A percentile compares a stretch with the other conserved stretches of the same genome.
Evolutionary conservation across 2,329 filamentous ascomycete species (phyloP).

Genomic region (Fusarium xyrophilum): DNA sequence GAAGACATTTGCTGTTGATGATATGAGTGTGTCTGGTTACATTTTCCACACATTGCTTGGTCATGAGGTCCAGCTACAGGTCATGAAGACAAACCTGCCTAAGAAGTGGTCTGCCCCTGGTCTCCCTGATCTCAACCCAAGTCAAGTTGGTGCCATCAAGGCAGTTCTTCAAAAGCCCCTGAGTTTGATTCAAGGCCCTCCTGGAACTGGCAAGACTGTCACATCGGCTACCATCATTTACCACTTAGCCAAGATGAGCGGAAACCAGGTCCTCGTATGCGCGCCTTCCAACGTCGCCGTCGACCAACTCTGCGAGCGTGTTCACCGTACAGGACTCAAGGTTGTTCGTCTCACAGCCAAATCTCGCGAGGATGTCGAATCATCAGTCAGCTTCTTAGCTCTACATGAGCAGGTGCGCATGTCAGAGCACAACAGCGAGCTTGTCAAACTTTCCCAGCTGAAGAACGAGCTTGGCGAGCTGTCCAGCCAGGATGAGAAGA

Average conservation of each 20-base stretch:
- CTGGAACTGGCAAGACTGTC: constrained; percentile 97
- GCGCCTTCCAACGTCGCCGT: constrained; percentile 98
- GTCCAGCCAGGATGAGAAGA: constrained; percentile 96
- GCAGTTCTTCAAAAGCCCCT: constrained; percentile 92
- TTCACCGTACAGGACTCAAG: constrained; percentile 93
- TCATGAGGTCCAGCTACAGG: constrained; percentile 90
- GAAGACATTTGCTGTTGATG: constrained; percentile 98
- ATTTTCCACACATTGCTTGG: constrained; percentile 97
- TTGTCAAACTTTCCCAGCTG: constrained; percentile 89
- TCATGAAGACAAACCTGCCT: constrained; percentile 93
- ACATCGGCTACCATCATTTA: constrained; percentile 99
- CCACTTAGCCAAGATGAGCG: constrained; percentile 93
- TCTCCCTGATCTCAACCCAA: constrained; percentile 91
- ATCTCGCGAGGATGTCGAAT: constrained; percentile 97
- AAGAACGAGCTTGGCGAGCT: constrained; percentile 92
- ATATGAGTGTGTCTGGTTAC: constrained; percentile 98
- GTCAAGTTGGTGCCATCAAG: constrained; percentile 96
- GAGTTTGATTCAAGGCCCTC: constrained; percentile 94
- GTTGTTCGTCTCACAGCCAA: constrained; percentile 98
- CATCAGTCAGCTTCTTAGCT: constrained; percentile 94
- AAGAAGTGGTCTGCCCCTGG: constrained; percentile 97
- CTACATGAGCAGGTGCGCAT: constrained; percentile 97
- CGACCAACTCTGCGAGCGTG: constrained; percentile 96
- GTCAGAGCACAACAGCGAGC: constrained; percentile 94
- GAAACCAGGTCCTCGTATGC: constrained; percentile 92